These are phyloP conservation scores for Penicillium ochrochloron DNA, from an alignment of 495 filamentous ascomycete species.

Conservation along the genomic window DNA sequence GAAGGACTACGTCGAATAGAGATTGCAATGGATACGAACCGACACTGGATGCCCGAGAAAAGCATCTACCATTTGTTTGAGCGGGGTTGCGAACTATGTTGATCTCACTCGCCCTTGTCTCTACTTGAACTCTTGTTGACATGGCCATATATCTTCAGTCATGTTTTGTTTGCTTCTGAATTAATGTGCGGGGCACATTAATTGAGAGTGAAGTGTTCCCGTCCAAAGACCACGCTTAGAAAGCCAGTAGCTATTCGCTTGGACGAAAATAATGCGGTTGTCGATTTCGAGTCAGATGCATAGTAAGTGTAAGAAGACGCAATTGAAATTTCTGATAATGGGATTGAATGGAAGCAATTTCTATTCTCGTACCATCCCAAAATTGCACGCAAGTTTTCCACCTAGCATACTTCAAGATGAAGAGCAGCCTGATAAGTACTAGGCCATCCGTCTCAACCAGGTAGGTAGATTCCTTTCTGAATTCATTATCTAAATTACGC, in stretches of 20 bases:
- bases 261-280: background rate
- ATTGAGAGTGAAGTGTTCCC: background rate
- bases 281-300: background rate
- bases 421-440: background rate
- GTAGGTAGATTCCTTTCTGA: background rate
- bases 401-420: no score
- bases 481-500: background rate
- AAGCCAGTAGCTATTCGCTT: background rate
- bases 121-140: background rate
- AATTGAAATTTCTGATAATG: background rate
- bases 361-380: background rate
- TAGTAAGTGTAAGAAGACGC: background rate
- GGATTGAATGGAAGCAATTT: background rate
- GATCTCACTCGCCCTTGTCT: background rate
- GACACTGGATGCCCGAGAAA: background rate
- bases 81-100: background rate
- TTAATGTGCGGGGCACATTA: background rate
- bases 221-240: background rate
- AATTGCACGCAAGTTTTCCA: background rate
- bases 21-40: background rate
- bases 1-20: conserved; percentile 2
- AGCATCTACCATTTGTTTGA: background rate
- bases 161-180: background rate
- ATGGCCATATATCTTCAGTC: background rate
- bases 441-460: background rate